A percentile compares a stretch with the other conserved stretches of the same genome.
Conservation (phyloP, 441 rosid species). For the Brassica balearica region DNA sequence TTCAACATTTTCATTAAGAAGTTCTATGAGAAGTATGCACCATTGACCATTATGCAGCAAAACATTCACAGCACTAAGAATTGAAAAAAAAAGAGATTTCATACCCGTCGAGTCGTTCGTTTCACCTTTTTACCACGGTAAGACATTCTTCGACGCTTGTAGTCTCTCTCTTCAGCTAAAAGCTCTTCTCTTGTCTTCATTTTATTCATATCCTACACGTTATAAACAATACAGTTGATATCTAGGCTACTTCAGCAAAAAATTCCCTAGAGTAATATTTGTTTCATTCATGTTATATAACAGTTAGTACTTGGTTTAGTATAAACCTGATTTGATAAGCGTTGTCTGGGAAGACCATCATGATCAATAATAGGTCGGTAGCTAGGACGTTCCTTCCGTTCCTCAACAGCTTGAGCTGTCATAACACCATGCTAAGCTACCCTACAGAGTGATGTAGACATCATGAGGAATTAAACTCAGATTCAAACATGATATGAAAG, state of each 20-base stretch:
- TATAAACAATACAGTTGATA: neutral
- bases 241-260: constrained; percentile 9
- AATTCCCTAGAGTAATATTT: neutral
- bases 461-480: constrained; percentile 22
- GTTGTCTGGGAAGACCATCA: constrained; percentile 84
- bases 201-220: constrained; percentile 59
- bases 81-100: neutral
- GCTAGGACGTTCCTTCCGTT: constrained; percentile 62
- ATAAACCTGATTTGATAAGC: constrained; percentile 57
- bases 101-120: constrained; percentile 72
- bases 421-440: constrained; percentile 62
- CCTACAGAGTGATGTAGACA: constrained; percentile 50
- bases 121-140: constrained; percentile 96
- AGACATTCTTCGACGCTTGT: constrained; percentile 94
- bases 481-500: constrained; percentile 7
- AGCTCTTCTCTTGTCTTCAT: constrained; percentile 82
- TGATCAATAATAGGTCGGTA: constrained; percentile 87
- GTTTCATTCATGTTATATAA: neutral
- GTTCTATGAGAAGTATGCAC: neutral
- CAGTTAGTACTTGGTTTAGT: constrained; percentile 30
- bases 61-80: neutral
- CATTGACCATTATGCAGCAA: neutral
- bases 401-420: constrained; percentile 72
- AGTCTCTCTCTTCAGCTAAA: constrained; percentile 97
- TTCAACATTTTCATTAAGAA: too few relatives aligned